Base-by-base conservation (phyloP, 1,284 basidiomycete species). In the Porodaedalea pini region DNA sequence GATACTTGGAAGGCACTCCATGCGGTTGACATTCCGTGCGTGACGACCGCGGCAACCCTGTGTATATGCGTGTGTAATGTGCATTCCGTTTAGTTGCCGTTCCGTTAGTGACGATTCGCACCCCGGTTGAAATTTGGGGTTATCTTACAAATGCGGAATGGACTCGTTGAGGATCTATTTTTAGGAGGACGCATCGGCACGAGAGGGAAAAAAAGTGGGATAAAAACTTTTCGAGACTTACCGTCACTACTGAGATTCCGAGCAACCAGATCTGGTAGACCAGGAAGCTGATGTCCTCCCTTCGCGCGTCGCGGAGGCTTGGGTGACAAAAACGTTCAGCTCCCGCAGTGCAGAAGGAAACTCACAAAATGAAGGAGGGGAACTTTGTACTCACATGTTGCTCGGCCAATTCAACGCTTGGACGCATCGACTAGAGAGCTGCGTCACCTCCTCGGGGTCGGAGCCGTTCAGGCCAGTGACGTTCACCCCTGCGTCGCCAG, bases 211-310 rank as follows among this genome's bases (percentile, higher is more conserved):
- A 44, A 17, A 27, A 17, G 27, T 11, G 31, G 27, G 45, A 4
- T 27, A 10, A 6, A 27, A 21, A 13, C n/a, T 39, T 10, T 10
- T 23, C n/a, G 17, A 23, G 23, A 47, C 58, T 51, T 39, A 59
- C 58, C 21, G 61, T 54, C 19, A 62, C 52, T 13, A 62, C 15
- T 7, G 61, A 62, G 5, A 66, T 58, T 13, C 64, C 63, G 29
- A 66, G 50, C 0, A 65, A 58, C 65, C 65, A 65, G 13, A 64
- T 34, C 48, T 63, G 64, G 44, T 63, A 66, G 15, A 56, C 50
- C 8, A 63, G 54, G 34, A 64, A 62, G 27, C 57, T 54, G 19
- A 62, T 52, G 43, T 65, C 62, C 37, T 64, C 62, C n/a, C 64
- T 64, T 23, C 58, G 59, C 25, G 62, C 53, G 29, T 59, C 54